phyloP scores from a whole-genome alignment of 2,329 filamentous ascomycete genomes.

The Trichothecium roseum region DNA sequence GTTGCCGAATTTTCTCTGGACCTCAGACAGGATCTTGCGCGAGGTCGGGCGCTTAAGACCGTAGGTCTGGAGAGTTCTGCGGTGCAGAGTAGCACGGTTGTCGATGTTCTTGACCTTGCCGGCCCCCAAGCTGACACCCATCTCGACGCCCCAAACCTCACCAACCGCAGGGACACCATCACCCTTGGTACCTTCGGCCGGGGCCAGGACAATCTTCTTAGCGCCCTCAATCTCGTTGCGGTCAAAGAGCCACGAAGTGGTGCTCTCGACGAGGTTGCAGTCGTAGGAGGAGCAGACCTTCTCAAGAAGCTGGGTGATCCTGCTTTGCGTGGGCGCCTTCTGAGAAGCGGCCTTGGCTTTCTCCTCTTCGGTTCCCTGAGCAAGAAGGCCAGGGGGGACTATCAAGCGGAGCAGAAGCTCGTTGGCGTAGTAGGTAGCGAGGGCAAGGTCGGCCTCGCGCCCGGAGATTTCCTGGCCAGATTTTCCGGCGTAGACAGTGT shows the following conservation, averaged over 20 bases:
- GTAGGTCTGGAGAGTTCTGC: slow-evolving; percentile 85
- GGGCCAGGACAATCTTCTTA: slow-evolving; percentile 95
- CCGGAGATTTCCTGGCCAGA: slow-evolving; percentile 57
- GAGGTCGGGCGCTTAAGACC: slow-evolving; percentile 90
- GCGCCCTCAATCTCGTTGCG: slow-evolving; percentile 93
- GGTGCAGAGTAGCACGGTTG: slow-evolving; percentile 83
- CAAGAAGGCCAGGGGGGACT: slow-evolving; percentile 78
- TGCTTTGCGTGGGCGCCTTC: slow-evolving; percentile 75
- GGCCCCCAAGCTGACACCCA: slow-evolving; percentile 79
- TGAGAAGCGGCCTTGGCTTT: slow-evolving; percentile 80
- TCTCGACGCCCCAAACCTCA: slow-evolving; percentile 96
- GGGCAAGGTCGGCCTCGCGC: slow-evolving; percentile 73
- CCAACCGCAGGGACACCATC: slow-evolving; percentile 81
- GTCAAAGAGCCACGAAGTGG: slow-evolving; percentile 92
- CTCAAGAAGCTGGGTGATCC: slow-evolving; percentile 81
- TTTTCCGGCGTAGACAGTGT: slow-evolving; percentile 71
- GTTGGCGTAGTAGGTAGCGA: slow-evolving; percentile 91
- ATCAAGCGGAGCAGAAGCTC: slow-evolving; percentile 87
- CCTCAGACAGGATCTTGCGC: slow-evolving; percentile 83
- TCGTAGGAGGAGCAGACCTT: slow-evolving; percentile 88
- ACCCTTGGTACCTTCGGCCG: slow-evolving; percentile 78
- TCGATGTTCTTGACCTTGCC: slow-evolving; percentile 92
- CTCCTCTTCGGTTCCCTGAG: slow-evolving; percentile 80
- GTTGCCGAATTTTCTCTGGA: slow-evolving; percentile 92
- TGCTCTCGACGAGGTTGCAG: slow-evolving; percentile 92